Evolutionary conservation across 2,329 filamentous ascomycete genomes (phyloP), one percentile per base, ranked within the genome.

Genomic region (Leptographium wingfieldii): DNA sequence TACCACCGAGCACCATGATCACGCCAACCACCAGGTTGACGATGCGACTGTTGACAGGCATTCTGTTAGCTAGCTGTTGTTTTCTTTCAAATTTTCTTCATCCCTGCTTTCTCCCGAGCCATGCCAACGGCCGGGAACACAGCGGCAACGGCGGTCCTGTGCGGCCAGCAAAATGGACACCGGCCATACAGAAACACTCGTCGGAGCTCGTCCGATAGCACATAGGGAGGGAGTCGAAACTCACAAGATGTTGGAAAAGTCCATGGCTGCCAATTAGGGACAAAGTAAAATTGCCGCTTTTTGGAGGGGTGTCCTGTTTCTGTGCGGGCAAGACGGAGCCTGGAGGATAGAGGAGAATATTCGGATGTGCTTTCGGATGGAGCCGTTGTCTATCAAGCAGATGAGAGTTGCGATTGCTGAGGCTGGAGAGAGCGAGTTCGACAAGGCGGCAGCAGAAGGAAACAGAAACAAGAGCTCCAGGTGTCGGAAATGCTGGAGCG

Each of bases 241-340:
- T 77, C 80, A 95, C 90, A 95, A 95, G 73, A 85, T 86, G 76
- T 95, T 90, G 64, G 90, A 92, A 78, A 91, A 89, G 75, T 96
- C 91, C 90, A 96, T 95, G 66, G 71, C 78, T 60, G 61, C 60
- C 55, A 60, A 5, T 53, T 52, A 19, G 2, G 2, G 16, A n/a
- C 16, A 4, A 12, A 19, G 19, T 12, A 9, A 35, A 31, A n/a
- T 29, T 53, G 16, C 27, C 38, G 38, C 38, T 12, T 40, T 40
- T 40, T 40, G 11, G 38, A 16, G 14, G 27, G 12, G 27, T 29
- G 2, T 48, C n/a, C 48, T 25, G 48, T 10, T 27, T 10, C 22
- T 10, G 46, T n/a, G 46, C 46, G 19, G n/a, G n/a, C 46, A 22
- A n/a, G 51, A 53, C 33, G 51, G 12, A 19, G 16, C 29, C 25